Conservation (phyloP, 108 stramenopile species). For the Fistulifera solaris region DNA sequence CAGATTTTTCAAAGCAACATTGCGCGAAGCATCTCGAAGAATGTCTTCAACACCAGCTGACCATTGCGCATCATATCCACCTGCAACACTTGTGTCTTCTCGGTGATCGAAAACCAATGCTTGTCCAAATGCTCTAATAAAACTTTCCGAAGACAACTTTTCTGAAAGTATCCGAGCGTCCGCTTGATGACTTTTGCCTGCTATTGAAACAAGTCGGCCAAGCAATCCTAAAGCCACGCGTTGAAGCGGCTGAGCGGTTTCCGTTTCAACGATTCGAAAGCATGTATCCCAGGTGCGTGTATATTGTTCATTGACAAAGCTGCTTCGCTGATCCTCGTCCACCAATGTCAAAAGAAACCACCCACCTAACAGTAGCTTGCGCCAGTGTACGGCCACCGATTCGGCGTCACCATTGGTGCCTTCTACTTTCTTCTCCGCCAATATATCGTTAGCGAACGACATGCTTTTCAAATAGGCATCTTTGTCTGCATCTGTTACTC, state of each 20-base stretch:
- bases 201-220: constrained; percentile 48
- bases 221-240: constrained; percentile 73
- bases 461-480: constrained; percentile 40
- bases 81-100: constrained; percentile 78
- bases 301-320: background rate
- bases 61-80: constrained; percentile 80
- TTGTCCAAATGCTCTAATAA: constrained; percentile 51
- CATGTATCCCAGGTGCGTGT: constrained; percentile 42
- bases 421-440: constrained; percentile 29
- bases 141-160: constrained; percentile 29
- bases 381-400: constrained; percentile 63
- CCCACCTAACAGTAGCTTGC: constrained; percentile 62
- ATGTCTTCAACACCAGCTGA: constrained; percentile 78
- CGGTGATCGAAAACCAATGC: constrained; percentile 78
- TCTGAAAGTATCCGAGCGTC: constrained; percentile 6
- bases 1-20: constrained; percentile 55
- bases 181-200: constrained; percentile 25
- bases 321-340: constrained; percentile 40
- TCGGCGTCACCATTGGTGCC: constrained; percentile 18
- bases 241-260: constrained; percentile 76
- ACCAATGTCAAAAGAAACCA: constrained; percentile 68
- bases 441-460: constrained; percentile 25
- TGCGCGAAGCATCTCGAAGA: constrained; percentile 62
- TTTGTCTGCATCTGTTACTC: constrained; percentile 34
- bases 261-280: constrained; percentile 59